Conservation (phyloP, 805 yeast species). For the Yamadazyma scolyti region DNA sequence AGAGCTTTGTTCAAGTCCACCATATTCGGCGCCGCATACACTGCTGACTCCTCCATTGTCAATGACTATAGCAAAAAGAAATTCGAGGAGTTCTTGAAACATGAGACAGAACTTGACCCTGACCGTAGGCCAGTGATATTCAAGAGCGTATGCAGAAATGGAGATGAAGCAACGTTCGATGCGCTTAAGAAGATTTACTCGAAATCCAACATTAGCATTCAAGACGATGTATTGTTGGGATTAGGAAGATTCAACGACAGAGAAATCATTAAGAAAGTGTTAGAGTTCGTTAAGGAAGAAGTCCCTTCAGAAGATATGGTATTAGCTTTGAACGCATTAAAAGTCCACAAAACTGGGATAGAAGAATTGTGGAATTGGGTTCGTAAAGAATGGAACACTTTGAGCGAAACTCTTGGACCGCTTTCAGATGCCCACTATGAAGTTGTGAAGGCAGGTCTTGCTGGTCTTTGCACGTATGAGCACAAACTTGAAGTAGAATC, state of each 20-base stretch:
- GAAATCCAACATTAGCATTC: slow-evolving; percentile 58
- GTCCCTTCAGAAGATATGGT: slow-evolving; percentile 19
- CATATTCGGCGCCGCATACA: slow-evolving; percentile 1
- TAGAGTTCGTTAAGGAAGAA: slow-evolving; percentile 54
- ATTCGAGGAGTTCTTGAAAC: slow-evolving; percentile 53
- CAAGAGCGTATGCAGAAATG: slow-evolving; percentile 58
- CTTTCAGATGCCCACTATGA: slow-evolving; percentile 28
- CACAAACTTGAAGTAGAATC: slow-evolving; percentile 48
- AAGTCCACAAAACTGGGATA: slow-evolving; percentile 60
- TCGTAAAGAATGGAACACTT: slow-evolving; percentile 64
- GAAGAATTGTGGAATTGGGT: slow-evolving; percentile 75
- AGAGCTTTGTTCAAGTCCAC: background rate
- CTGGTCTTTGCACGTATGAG: slow-evolving; percentile 55
- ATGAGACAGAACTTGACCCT: slow-evolving; percentile 69
- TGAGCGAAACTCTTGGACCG: slow-evolving; percentile 61
- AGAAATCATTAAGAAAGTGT: slow-evolving; percentile 51
- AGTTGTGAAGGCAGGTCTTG: slow-evolving; percentile 18
- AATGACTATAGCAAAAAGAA: slow-evolving; percentile 46
- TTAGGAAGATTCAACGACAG: slow-evolving; percentile 60
- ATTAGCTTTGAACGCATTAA: slow-evolving; percentile 64
- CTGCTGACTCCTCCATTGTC: slow-evolving; percentile 52
- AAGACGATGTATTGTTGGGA: slow-evolving; percentile 61
- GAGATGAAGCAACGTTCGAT: slow-evolving; percentile 61
- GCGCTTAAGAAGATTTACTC: slow-evolving; percentile 56
- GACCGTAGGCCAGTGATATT: slow-evolving; percentile 67